Evolutionary conservation across 371 early-diverging fungal species (phyloP), one percentile per base, ranked within the genome.

Genomic region (Mortierella sp.): DNA sequence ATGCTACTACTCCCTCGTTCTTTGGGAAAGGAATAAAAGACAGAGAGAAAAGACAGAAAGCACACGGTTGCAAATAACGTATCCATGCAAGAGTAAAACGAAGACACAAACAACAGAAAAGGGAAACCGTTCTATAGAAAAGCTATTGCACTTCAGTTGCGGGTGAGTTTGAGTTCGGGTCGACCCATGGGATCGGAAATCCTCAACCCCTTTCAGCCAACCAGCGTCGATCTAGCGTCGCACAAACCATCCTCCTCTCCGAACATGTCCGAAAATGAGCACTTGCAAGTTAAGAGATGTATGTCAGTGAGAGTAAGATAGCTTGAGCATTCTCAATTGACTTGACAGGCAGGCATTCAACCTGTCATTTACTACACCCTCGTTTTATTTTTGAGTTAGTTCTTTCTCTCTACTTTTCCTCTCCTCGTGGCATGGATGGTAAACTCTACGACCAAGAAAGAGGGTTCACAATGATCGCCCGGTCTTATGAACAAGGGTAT

Each of bases 231-330:
- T 28, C 26, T 44, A 31, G 54, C 42, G 82, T 82, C 48, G 79
- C 73, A 82, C 82, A 82, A 78, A 75, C 57, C 70, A 70, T 55
- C 70, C 65, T n/a, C 19, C 45, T 24, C 54, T 68, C 81, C 82
- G 82, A 72, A 38, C 70, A 9, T 24, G 42, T 78, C 82, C 82
- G 83, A 77, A n/a, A 16, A 21, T 45, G 21, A 58, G 54, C 38
- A 16, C 50, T 24, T 48, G 42, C 42, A 38, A 38, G 42, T 38
- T 3, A 11, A n/a, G 26, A 57, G 2, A n/a, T 0, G 28, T 44
- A 55, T 14, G 13, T 48, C 4, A 26, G 57, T 71, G 31, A 26
- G 16, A 4, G 13, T 13, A 13, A 28, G 26, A n/a, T 11, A 58
- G 4, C 58, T 58, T 28, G 31, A 60, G 16, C 4, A 31, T 14